Evolutionary conservation across 2,329 filamentous ascomycete genomes (phyloP).

Genomic region (Pseudogymnoascus sp.): DNA sequence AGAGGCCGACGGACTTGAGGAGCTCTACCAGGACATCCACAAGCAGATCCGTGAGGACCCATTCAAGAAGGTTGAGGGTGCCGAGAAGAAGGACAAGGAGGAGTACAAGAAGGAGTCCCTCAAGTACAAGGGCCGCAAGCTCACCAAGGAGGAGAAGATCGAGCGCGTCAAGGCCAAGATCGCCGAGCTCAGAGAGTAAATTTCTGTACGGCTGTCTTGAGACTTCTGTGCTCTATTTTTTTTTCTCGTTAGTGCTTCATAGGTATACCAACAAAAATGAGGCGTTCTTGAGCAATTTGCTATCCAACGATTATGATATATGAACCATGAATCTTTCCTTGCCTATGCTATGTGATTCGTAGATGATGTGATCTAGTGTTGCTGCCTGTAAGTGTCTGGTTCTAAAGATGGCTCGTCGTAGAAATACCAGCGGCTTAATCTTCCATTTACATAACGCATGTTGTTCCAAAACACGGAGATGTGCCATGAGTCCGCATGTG

Average conservation of each 20-base stretch:
- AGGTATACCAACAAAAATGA: conserved; percentile 10
- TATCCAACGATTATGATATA: conserved; percentile 1
- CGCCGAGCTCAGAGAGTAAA: conserved; percentile 57
- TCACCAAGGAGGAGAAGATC: conserved; percentile 75
- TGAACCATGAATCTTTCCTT: not conserved
- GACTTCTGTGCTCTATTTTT: conserved; percentile 10
- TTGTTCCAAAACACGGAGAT: not conserved
- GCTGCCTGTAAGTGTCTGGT: not conserved
- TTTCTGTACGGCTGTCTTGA: conserved; percentile 14
- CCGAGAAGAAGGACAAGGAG: conserved; percentile 91
- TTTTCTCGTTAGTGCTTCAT: conserved; percentile 9
- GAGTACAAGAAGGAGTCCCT: conserved; percentile 92
- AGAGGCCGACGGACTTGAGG: conserved; percentile 94
- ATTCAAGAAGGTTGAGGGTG: conserved; percentile 79
- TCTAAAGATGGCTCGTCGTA: not conserved
- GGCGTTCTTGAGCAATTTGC: conserved; percentile 10
- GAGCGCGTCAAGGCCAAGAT: conserved; percentile 86
- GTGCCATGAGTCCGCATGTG: not conserved
- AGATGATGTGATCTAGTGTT: not conserved
- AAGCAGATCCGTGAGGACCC: conserved; percentile 95
- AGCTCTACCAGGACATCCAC: conserved; percentile 91
- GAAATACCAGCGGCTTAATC: not conserved
- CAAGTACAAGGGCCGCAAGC: conserved; percentile 75
- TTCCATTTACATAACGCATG: not conserved
- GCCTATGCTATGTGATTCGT: not conserved